Base-by-base conservation (phyloP, 768 basidiomycete species). In the Leucogyrophana mollusca region DNA sequence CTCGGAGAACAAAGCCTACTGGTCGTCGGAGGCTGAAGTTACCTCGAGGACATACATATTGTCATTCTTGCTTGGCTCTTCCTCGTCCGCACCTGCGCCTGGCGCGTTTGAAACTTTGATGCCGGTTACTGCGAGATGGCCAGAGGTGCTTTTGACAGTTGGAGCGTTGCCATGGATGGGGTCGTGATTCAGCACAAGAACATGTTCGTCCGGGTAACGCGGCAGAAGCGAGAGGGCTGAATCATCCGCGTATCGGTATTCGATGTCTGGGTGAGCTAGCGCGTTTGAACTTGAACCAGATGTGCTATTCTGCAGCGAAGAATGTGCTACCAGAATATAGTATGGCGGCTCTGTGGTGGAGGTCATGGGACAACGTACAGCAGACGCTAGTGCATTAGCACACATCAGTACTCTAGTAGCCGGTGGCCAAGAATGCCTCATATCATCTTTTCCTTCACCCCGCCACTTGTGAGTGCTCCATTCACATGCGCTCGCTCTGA, bases 161-260 rank as follows among this genome's bases (percentile, higher is more conserved):
- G 84, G 74, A 35, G 62, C 53, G 2, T 65, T 52, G 4, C 60
- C 36, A 10, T 50, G 55, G 40, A 63, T 50, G n/a, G 80, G 75
- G 52, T 85, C 79, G 54, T 79, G 83, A 62, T 89, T 79, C 34
- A 93, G 73, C 20, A 93, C 73, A 2, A 93, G 70, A 18, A 92
- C 82, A 55, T 85, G 85, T 61, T 90, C 87, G 42, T 78, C 73
- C 9, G 76, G 68, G 33, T 73, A 71, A 27, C 70, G 75, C 4
- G 86, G 83, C 33, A 89, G 66, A 10, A 91, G 65, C 9, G 78
- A 65, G n/a, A 80, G 64, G 3, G 87, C 83, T 0, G 83, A 74
- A 58, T 93, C 90, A 55, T 93, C 88, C 16, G 80, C 77, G 58
- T 88, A 92, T 56, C 88, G 85, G 60, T 91, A 91, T 55, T 91